Evolutionary conservation across 2,329 filamentous ascomycete species (phyloP).

Genomic region (Lachnellula arida): DNA sequence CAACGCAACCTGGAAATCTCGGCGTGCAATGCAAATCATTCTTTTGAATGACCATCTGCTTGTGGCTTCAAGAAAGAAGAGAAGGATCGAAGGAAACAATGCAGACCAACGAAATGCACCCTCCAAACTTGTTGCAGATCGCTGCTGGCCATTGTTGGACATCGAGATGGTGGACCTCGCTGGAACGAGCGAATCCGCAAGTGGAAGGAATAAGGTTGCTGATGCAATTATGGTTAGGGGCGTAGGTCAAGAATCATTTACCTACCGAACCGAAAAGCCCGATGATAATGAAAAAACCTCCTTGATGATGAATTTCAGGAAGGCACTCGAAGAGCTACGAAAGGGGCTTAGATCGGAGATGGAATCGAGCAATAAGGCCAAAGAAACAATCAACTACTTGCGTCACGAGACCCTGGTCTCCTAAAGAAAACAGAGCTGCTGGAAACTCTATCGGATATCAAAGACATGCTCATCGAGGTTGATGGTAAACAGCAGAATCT

Average conservation of each 20-base stretch:
- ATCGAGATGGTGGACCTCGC: constrained; percentile 90
- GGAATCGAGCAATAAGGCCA: constrained; percentile 77
- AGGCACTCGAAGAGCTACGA: constrained; percentile 86
- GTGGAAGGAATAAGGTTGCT: constrained; percentile 58
- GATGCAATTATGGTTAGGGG: constrained; percentile 87
- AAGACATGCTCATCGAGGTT: constrained; percentile 88
- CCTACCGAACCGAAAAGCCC: constrained; percentile 83
- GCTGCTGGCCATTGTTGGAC: constrained; percentile 90
- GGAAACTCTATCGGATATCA: constrained; percentile 71
- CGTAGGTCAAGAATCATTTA: constrained; percentile 85
- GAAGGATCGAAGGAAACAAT: constrained; percentile 65
- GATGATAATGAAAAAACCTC: constrained; percentile 74
- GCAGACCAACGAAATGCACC: constrained; percentile 45
- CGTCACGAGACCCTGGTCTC: constrained; percentile 69
- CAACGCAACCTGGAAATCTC: constrained; percentile 93
- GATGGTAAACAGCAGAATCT: constrained; percentile 96
- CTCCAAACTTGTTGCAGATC: constrained; percentile 83
- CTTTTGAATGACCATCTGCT: constrained; percentile 92
- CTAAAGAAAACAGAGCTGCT: constrained; percentile 76
- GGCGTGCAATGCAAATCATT: constrained; percentile 84
- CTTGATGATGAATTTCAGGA: constrained; percentile 83
- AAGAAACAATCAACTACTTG: constrained; percentile 81
- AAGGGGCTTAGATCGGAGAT: constrained; percentile 82
- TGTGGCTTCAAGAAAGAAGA: constrained; percentile 88
- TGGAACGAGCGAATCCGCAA: constrained; percentile 54